Evolutionary conservation across 2,329 filamentous ascomycete species (phyloP), one percentile per base, ranked within the genome.

Genomic region (Fusarium camptoceras): DNA sequence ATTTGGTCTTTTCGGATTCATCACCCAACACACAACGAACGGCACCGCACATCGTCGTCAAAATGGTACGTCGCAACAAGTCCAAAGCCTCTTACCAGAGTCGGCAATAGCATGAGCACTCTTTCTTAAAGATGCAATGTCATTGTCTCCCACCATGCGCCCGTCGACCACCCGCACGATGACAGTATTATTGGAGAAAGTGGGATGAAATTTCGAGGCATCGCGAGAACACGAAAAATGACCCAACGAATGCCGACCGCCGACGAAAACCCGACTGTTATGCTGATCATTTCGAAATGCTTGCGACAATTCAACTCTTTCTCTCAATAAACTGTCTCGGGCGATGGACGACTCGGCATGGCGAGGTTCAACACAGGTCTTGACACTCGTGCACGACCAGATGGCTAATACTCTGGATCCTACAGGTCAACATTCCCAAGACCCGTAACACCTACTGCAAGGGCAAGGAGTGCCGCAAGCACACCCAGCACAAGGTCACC

Each of bases 391-490:
- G 63, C 37, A 63, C 58, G 55, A 55, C 41, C 66, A 73, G 56
- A 61, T 62, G 54, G 76, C 76, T 80, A 76, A 81, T 78, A 74
- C 59, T 70, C 58, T 72, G 59, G 56, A 73, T 62, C 61, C 62
- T 62, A 71, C 77, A 95, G 94, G 94, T 97, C 89, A 97, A 97
- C 93, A 92, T 97, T 88, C 94, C 94, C 82, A 97, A 97, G 89
- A 97, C 94, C 84, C 91, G 94, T 83, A 92, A 94, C 88, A 97
- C 94, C 85, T 97, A 94, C 88, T 97, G 93, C 93, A 97, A 97
- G 89, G 92, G 92, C 88, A 94, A 92, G 89, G 90, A 94, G 81
- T 97, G 94, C 93, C 89, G 88, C 81, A 94, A 94, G 87, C 92
- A 94, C 89, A 94, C 91, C 81, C 91, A 93, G 84, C 92, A 94